Evolutionary conservation across 805 yeast species (phyloP).

Genomic region (Alloascoidea africana): DNA sequence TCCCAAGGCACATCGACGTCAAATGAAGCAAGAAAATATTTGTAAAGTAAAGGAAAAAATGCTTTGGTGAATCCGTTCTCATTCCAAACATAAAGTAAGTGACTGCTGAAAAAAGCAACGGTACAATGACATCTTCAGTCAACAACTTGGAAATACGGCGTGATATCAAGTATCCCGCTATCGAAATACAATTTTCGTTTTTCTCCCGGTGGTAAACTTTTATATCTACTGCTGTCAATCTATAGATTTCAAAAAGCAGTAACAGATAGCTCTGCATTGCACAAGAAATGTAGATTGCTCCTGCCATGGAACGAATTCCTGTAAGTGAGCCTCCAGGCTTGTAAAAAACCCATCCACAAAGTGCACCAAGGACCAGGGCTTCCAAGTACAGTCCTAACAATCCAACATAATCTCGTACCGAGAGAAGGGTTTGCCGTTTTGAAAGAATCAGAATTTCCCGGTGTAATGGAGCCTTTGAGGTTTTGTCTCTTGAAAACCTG

Average conservation of each 20-base stretch:
- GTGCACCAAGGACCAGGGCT: constrained; percentile 38
- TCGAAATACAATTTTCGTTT: constrained; percentile 50
- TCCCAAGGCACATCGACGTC: constrained; percentile 39
- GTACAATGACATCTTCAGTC: constrained; percentile 54
- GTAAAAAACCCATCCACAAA: constrained; percentile 68
- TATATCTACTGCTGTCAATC: constrained; percentile 40
- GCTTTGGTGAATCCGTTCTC: constrained; percentile 25
- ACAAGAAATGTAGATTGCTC: constrained; percentile 34
- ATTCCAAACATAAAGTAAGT: constrained; percentile 73
- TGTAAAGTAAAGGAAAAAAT: constrained; percentile 51
- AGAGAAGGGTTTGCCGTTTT: constrained; percentile 28
- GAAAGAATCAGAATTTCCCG: constrained; percentile 29
- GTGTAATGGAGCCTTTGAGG: constrained; percentile 23
- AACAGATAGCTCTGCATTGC: constrained; percentile 42
- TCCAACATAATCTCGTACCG: constrained; percentile 36
- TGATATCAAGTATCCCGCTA: constrained; percentile 50
- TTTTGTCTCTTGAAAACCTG: constrained; percentile 8
- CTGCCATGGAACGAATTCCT: constrained; percentile 48
- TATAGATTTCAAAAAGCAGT: constrained; percentile 39
- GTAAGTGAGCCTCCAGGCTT: constrained; percentile 42
- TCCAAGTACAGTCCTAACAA: constrained; percentile 25
- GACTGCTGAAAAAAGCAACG: constrained; percentile 40
- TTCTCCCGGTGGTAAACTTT: constrained; percentile 51
- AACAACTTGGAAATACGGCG: constrained; percentile 51
- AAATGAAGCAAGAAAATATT: constrained; percentile 40